A percentile compares a stretch with the other conserved stretches of the same genome.
Conservation (phyloP, 208 protist species). For the Willaertia magna region DNA sequence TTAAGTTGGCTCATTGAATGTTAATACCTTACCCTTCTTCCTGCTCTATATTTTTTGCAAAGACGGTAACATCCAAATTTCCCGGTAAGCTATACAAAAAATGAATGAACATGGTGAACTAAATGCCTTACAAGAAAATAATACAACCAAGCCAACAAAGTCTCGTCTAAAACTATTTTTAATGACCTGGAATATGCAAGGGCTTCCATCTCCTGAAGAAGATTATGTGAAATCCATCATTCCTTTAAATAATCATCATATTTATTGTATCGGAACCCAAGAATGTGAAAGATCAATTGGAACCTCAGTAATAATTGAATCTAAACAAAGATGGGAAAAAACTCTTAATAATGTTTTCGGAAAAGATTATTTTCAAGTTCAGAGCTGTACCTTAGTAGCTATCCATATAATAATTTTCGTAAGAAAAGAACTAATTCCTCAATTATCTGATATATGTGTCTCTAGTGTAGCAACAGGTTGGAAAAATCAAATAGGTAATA, state of each 20-base stretch:
- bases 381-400: background rate
- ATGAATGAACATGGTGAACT: too few relatives aligned
- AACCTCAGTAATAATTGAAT: background rate
- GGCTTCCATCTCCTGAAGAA: background rate
- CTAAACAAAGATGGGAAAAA: background rate
- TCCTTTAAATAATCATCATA: background rate
- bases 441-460: background rate
- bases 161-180: background rate
- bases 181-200: conserved; percentile 7
- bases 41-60: too few relatives aligned
- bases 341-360: background rate
- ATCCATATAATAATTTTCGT: background rate
- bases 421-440: background rate
- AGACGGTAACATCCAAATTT: too few relatives aligned
- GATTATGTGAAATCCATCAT: background rate
- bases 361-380: background rate
- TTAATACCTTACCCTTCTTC: too few relatives aligned
- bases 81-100: too few relatives aligned
- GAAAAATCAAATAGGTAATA: conserved; percentile 55
- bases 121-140: too few relatives aligned
- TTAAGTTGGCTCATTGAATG: too few relatives aligned
- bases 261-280: background rate
- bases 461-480: background rate
- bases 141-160: background rate
- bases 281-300: conserved; percentile 6